phyloP scores from a whole-genome alignment of 2,329 filamentous ascomycete species.

The Cladosporium halotolerans region DNA sequence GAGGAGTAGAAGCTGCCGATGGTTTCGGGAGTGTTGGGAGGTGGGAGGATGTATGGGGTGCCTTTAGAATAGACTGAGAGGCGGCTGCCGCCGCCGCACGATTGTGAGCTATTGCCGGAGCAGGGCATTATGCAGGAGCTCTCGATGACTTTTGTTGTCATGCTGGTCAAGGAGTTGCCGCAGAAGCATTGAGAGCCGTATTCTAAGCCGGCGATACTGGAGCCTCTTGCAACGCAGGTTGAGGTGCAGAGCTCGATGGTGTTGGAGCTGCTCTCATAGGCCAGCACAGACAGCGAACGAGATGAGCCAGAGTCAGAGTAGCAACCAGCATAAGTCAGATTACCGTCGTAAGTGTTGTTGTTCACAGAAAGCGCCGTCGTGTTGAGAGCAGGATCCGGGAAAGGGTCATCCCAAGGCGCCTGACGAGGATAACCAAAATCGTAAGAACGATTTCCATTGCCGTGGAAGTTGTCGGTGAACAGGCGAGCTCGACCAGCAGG shows the following conservation, averaged over 20 bases:
- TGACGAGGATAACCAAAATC: constrained; percentile 34
- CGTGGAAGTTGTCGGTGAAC: constrained; percentile 35
- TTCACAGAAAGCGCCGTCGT: constrained; percentile 17
- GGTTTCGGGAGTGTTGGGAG: constrained; percentile 24
- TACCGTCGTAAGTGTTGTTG: constrained; percentile 28
- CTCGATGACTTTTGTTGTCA: constrained; percentile 25
- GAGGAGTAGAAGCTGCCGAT: constrained; percentile 24
- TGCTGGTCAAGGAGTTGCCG: constrained; percentile 24
- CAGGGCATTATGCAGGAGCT: constrained; percentile 26
- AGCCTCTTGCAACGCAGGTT: constrained; percentile 26
- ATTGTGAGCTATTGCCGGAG: constrained; percentile 27
- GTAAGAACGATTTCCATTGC: constrained; percentile 27
- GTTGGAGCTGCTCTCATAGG: constrained; percentile 25
- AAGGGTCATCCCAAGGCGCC: constrained; percentile 29
- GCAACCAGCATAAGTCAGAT: constrained; percentile 34
- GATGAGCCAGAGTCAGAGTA: constrained; percentile 26
- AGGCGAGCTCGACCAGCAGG: constrained; percentile 31
- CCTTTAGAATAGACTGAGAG: constrained; percentile 29
- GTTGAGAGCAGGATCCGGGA: constrained; percentile 27
- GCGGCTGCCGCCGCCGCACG: constrained; percentile 28
- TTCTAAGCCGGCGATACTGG: constrained; percentile 32
- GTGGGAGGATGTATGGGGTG: constrained; percentile 14
- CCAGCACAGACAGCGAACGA: constrained; percentile 20
- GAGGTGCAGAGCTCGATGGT: constrained; percentile 29
- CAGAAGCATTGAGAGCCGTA: constrained; percentile 31